These are phyloP conservation scores for Fraxinus excelsior DNA, from an alignment of 257 asterid genomes.

Conservation along the genomic window DNA sequence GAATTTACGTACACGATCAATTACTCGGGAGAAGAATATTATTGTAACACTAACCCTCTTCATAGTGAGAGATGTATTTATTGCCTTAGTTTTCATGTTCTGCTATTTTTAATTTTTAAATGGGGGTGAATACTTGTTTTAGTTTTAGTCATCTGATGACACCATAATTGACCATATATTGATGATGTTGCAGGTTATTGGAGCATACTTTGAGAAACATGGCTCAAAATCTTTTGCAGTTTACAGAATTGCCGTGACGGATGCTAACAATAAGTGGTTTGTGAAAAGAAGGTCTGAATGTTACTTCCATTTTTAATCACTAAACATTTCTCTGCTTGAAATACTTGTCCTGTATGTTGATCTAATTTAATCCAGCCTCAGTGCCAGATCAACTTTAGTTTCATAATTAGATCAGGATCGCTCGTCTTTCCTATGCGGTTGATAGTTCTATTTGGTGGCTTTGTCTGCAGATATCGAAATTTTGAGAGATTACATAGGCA, in stretches of 20 bases:
- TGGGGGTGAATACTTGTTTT: neutral
- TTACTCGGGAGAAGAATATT: neutral
- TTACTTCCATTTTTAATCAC: slow-evolving; percentile 26
- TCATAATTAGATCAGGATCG: slow-evolving; percentile 24
- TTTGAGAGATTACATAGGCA: slow-evolving; percentile 96
- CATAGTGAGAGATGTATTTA: slow-evolving; percentile 12
- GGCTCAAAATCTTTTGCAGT: slow-evolving; percentile 97
- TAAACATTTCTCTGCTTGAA: slow-evolving; percentile 2
- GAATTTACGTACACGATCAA: neutral
- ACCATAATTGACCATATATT: slow-evolving; percentile 28
- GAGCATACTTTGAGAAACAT: slow-evolving; percentile 93
- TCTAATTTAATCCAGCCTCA: slow-evolving; percentile 5
- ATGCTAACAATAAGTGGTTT: slow-evolving; percentile 76
- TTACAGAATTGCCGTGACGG: slow-evolving; percentile 85
- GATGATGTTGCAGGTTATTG: slow-evolving; percentile 69
- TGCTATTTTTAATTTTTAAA: slow-evolving; percentile 20
- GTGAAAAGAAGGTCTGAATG: slow-evolving; percentile 84
- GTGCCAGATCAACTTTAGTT: slow-evolving; percentile 5
- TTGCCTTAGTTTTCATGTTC: slow-evolving; percentile 12
- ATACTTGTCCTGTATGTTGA: slow-evolving; percentile 7
- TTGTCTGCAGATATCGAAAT: slow-evolving; percentile 75
- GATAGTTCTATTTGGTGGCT: slow-evolving; percentile 23
- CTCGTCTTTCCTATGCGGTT: slow-evolving; percentile 9
- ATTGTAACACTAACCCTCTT: slow-evolving; percentile 10
- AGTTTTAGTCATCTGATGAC: slow-evolving; percentile 23